phyloP scores from a whole-genome alignment of 805 yeast genomes.

The Dipodascus albidus region DNA sequence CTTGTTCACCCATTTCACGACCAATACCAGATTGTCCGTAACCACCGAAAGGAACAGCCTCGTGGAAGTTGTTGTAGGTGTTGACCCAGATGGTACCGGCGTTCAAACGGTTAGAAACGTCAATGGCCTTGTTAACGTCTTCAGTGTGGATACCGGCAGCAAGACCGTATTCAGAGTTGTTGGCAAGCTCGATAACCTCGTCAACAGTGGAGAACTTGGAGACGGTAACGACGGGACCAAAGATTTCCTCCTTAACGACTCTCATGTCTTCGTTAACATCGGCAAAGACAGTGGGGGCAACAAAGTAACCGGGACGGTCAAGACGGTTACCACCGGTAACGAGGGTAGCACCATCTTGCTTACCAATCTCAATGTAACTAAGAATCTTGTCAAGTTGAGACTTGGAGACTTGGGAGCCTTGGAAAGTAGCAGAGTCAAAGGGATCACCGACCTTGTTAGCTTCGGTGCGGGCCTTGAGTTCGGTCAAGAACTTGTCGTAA shows the following conservation, averaged over 20 bases:
- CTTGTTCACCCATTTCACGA: constrained; percentile 65
- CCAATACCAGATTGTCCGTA: constrained; percentile 67
- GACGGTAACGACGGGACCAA: constrained; percentile 72
- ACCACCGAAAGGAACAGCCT: constrained; percentile 66
- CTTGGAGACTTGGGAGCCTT: constrained; percentile 80
- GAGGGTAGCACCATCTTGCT: constrained; percentile 67
- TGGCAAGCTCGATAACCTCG: constrained; percentile 55
- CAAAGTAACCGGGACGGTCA: constrained; percentile 45
- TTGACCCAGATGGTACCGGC: constrained; percentile 60
- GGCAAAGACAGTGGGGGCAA: constrained; percentile 62
- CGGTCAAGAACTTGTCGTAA: constrained; percentile 56
- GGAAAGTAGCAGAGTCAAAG: constrained; percentile 56
- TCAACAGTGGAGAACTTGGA: constrained; percentile 50
- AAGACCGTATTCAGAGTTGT: constrained; percentile 60
- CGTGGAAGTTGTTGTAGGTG: constrained; percentile 50
- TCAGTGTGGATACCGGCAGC: constrained; percentile 68
- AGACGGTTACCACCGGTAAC: constrained; percentile 60
- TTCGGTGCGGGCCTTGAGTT: constrained; percentile 40
- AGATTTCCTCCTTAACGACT: constrained; percentile 65
- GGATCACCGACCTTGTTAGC: constrained; percentile 58
- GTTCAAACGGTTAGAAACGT: constrained; percentile 42
- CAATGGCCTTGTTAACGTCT: constrained; percentile 51
- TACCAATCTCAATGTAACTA: constrained; percentile 60
- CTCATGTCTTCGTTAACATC: constrained; percentile 52
- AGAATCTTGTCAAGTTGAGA: constrained; percentile 62